Conservation (phyloP, 225 moss, liverwort and hornwort species). For the Pleurozium schreberi region DNA sequence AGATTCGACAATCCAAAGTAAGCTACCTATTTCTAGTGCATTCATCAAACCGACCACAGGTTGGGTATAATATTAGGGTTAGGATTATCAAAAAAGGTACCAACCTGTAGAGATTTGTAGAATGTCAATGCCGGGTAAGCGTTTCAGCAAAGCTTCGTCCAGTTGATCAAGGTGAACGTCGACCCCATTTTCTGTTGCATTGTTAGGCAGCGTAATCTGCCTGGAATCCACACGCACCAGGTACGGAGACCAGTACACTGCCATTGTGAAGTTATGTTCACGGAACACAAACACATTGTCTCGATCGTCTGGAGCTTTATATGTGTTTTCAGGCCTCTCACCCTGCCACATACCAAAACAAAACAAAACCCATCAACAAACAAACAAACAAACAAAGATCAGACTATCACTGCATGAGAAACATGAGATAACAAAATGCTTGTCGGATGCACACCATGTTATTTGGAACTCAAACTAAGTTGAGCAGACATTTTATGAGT, state of each 20-base stretch:
- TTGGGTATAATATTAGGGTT: not conserved
- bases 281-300: slow-evolving; percentile 27
- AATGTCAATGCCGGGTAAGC: slow-evolving; percentile 37
- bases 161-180: slow-evolving; percentile 48
- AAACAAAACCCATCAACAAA: not conserved
- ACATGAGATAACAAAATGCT: not conserved
- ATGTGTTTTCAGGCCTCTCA: slow-evolving; percentile 26
- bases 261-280: slow-evolving; percentile 49
- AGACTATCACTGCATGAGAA: not conserved
- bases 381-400: not conserved
- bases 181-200: not conserved
- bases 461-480: not conserved
- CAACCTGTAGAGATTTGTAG: slow-evolving; percentile 38
- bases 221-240: slow-evolving; percentile 39
- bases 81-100: not conserved
- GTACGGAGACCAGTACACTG: slow-evolving; percentile 59
- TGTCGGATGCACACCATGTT: not conserved
- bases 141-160: slow-evolving; percentile 36
- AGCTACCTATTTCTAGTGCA: not conserved
- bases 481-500: not conserved
- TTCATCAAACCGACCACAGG: not conserved
- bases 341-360: slow-evolving; percentile 12
- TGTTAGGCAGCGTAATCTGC: slow-evolving; percentile 3
- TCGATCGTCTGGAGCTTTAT: slow-evolving; percentile 8
- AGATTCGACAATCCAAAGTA: not conserved